A percentile compares a stretch with the other conserved stretches of the same genome.
phyloP scores from a whole-genome alignment of 1,284 basidiomycete genomes.

The Cerrena zonata region DNA sequence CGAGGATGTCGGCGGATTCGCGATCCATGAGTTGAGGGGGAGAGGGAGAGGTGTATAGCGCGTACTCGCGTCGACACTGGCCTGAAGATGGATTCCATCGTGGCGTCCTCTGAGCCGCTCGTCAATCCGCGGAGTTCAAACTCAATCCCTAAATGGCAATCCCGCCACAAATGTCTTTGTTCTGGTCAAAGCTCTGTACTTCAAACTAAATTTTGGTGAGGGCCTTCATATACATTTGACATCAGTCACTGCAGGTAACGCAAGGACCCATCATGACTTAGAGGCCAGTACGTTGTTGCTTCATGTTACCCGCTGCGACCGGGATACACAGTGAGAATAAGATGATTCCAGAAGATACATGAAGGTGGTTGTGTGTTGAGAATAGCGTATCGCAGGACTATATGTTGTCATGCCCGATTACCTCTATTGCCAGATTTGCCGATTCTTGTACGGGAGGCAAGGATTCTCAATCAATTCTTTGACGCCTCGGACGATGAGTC shows the following conservation, averaged over 20 bases:
- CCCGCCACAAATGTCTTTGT: background rate
- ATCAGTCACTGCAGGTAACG: too few species aligned
- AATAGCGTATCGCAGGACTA: too few species aligned
- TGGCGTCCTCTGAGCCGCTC: background rate
- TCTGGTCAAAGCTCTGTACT: too few species aligned
- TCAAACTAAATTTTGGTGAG: too few species aligned
- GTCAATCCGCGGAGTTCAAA: constrained; percentile 1
- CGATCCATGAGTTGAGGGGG: constrained; percentile 16
- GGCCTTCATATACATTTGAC: too few species aligned
- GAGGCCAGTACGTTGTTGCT: too few species aligned
- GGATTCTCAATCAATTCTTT: background rate
- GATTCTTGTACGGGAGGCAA: too few species aligned
- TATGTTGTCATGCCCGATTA: background rate
- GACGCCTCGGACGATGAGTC: background rate
- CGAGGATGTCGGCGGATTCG: constrained; percentile 61
- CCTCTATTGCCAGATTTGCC: background rate
- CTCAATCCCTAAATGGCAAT: background rate
- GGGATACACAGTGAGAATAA: background rate
- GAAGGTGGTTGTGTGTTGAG: background rate
- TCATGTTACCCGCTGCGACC: too few species aligned
- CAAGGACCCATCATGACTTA: too few species aligned
- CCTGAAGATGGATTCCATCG: constrained; percentile 5
- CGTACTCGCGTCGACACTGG: constrained; percentile 14
- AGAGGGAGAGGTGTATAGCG: constrained; percentile 15
- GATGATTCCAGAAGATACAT: background rate